Conservation (phyloP, 306 rosid genomes). For the Myrica gale region DNA sequence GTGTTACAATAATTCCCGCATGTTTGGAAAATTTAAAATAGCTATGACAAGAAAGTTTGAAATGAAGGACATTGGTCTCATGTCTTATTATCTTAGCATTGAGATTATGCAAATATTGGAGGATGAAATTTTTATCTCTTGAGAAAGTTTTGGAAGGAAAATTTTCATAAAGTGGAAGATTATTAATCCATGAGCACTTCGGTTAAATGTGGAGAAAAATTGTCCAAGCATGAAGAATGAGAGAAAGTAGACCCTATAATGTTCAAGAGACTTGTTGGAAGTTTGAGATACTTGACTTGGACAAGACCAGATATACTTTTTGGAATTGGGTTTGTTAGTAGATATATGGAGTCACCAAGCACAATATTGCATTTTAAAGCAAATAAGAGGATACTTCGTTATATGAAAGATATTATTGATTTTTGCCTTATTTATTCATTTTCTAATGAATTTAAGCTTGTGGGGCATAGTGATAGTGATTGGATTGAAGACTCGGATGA, state of each 20-base stretch:
- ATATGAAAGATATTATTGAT: background rate
- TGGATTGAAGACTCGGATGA: no score
- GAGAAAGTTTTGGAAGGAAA: background rate
- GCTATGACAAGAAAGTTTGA: background rate
- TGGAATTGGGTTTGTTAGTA: background rate
- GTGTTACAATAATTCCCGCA: background rate
- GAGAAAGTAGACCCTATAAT: background rate
- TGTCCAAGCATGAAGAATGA: background rate
- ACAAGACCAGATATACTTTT: background rate
- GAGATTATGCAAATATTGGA: background rate
- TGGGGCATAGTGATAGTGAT: no score
- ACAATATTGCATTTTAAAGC: background rate
- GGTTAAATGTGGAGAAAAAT: background rate
- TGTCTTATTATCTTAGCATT: background rate
- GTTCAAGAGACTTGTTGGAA: background rate
- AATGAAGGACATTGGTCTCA: background rate
- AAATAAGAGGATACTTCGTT: background rate
- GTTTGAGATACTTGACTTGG: background rate
- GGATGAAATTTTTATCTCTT: background rate
- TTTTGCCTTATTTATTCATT: background rate
- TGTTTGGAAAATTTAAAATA: background rate
- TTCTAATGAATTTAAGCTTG: no score
- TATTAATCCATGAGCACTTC: background rate
- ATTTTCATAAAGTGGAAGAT: background rate
- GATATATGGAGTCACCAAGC: background rate